phyloP scores from a whole-genome alignment of 345 rosid genomes.

The Acer negundo region DNA sequence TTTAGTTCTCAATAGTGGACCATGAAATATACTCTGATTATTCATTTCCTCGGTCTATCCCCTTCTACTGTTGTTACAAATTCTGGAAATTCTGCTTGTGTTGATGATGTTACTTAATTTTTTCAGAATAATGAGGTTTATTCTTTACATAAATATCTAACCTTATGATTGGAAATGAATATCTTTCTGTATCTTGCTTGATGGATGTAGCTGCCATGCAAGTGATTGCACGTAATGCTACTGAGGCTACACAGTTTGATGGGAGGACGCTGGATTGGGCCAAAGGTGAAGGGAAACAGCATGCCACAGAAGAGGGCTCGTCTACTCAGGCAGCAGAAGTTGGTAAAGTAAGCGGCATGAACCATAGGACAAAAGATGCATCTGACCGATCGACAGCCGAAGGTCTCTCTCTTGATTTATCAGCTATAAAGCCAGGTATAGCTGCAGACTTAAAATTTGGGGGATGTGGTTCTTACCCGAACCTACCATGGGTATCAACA shows the following conservation, averaged over 20 bases:
- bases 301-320: slow-evolving; percentile 69
- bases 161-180: slow-evolving; percentile 14
- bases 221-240: slow-evolving; percentile 33
- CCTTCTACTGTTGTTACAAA: background rate
- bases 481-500: slow-evolving; percentile 96
- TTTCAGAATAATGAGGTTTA: background rate
- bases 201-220: slow-evolving; percentile 45
- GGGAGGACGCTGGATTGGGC: slow-evolving; percentile 42
- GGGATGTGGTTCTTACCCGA: slow-evolving; percentile 83
- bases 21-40: background rate
- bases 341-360: slow-evolving; percentile 41
- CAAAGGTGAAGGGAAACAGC: slow-evolving; percentile 75
- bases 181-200: slow-evolving; percentile 3
- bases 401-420: slow-evolving; percentile 55
- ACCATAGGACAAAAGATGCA: slow-evolving; percentile 38
- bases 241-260: slow-evolving; percentile 43
- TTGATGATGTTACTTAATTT: background rate
- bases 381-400: slow-evolving; percentile 54
- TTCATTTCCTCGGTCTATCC: background rate
- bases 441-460: slow-evolving; percentile 84
- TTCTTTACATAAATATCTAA: background rate
- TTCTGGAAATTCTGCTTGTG: slow-evolving; percentile 2
- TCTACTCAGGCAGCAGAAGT: slow-evolving; percentile 59
- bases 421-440: slow-evolving; percentile 88
- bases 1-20: background rate